Percentiles rank a stretch among this genome's conserved stretches.
phyloP scores from a whole-genome alignment of 305 asterid species.

The Striga hermonthica region DNA sequence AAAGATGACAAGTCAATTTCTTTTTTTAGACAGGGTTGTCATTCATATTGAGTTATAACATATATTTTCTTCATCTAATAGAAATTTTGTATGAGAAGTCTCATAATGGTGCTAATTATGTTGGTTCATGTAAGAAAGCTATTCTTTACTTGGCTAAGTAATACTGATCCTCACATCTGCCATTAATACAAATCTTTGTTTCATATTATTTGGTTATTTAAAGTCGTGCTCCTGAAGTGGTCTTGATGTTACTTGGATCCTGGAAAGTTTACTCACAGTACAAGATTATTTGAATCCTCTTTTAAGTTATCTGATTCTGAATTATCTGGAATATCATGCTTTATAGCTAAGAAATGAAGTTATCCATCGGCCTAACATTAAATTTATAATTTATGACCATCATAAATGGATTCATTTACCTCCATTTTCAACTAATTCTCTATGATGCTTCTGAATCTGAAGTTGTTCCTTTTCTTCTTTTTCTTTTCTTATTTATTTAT shows the following conservation, averaged over 20 bases:
- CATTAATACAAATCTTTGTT: constrained; percentile 20
- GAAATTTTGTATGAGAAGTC: constrained; percentile 15
- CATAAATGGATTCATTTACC: constrained; percentile 15
- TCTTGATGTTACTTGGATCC: constrained; percentile 11
- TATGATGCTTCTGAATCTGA: not conserved
- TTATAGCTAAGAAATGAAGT: constrained; percentile 14
- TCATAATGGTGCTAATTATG: constrained; percentile 7
- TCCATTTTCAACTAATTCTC: constrained; percentile 10
- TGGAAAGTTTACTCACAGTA: constrained; percentile 1
- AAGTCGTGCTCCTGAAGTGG: not conserved
- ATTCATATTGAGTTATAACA: not conserved
- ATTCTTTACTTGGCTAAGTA: constrained; percentile 13
- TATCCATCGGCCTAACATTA: not conserved
- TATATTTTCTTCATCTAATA: not conserved
- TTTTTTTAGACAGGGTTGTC: too few species aligned
- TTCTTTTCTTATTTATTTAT: too few species aligned
- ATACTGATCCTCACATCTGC: constrained; percentile 10
- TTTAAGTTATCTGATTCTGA: constrained; percentile 12
- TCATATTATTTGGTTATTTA: constrained; percentile 14
- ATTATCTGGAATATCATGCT: constrained; percentile 25
- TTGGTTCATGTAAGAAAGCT: constrained; percentile 19
- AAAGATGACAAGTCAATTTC: not conserved
- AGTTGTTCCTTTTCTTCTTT: not conserved
- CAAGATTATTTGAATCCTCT: constrained; percentile 8
- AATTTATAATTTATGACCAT: constrained; percentile 5